These are phyloP conservation scores for Phellinidium pouzarii DNA, from an alignment of 1,284 basidiomycete genomes.

Conservation along the genomic window DNA sequence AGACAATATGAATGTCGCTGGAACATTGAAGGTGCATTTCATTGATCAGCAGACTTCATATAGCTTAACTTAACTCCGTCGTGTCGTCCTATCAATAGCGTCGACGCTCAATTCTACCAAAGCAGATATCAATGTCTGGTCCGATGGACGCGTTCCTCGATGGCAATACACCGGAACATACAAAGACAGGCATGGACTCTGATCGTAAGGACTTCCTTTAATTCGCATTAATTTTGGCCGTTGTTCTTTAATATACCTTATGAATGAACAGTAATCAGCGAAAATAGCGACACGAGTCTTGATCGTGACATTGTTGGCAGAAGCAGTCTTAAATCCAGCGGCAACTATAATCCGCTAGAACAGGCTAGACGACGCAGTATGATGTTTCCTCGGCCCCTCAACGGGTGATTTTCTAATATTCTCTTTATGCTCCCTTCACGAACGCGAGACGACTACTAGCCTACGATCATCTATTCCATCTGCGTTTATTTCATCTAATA, in stretches of 20 bases:
- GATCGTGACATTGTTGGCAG: not conserved
- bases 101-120: slow-evolving; percentile 64
- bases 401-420: not conserved
- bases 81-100: slow-evolving; percentile 29
- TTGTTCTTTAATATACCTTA: not conserved
- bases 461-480: not conserved
- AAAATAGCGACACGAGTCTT: slow-evolving; percentile 3
- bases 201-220: slow-evolving; percentile 7
- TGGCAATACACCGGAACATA: not conserved
- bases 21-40: slow-evolving; percentile 53
- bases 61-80: slow-evolving; percentile 8
- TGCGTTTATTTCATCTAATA: not conserved
- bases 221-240: not conserved
- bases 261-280: not conserved
- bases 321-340: not conserved
- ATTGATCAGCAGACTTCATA: not conserved
- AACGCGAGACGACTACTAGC: slow-evolving; percentile 1
- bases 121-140: slow-evolving; percentile 34
- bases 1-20: slow-evolving; percentile 58
- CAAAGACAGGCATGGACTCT: slow-evolving; percentile 3
- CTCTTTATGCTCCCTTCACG: not conserved
- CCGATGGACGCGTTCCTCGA: slow-evolving; percentile 16
- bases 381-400: slow-evolving; percentile 5
- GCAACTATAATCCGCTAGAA: slow-evolving; percentile 10
- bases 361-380: slow-evolving; percentile 11